phyloP scores from a whole-genome alignment of 2,329 filamentous ascomycete genomes.

The Fusarium penzigii region DNA sequence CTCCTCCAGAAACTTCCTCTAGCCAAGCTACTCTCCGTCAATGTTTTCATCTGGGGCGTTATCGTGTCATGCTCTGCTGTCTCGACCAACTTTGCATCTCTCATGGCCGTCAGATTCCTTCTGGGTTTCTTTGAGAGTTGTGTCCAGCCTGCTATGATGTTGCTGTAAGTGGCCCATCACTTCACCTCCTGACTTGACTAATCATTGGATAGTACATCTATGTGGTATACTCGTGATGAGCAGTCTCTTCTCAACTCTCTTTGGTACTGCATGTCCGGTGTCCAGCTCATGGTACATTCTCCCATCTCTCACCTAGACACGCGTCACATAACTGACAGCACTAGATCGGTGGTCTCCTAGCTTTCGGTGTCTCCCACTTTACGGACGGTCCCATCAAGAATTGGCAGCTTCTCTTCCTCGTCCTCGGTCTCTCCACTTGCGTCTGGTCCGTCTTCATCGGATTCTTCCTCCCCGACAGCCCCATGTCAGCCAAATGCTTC shows the following conservation, averaged over 20 bases:
- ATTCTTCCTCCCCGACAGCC: conserved; percentile 50
- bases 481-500: conserved; percentile 52
- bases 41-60: conserved; percentile 45
- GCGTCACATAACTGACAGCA: background rate
- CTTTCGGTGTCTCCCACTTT: conserved; percentile 38
- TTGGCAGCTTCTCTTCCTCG: conserved; percentile 44
- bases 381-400: conserved; percentile 25
- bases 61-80: conserved; percentile 37
- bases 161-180: conserved; percentile 29
- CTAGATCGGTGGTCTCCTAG: conserved; percentile 38
- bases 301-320: too few relatives aligned
- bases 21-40: conserved; percentile 45
- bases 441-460: conserved; percentile 38
- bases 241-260: conserved; percentile 16
- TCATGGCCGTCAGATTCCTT: conserved; percentile 44
- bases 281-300: conserved; percentile 34
- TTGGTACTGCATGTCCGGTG: conserved; percentile 38
- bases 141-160: conserved; percentile 46
- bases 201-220: conserved; percentile 1
- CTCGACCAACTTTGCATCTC: conserved; percentile 40
- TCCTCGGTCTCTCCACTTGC: conserved; percentile 40
- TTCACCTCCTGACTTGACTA: background rate
- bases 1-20: conserved; percentile 48
- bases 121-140: conserved; percentile 48
- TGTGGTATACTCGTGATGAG: conserved; percentile 19